Base-by-base conservation (phyloP, 2,329 filamentous ascomycete species). In the Diaporthe sp. region DNA sequence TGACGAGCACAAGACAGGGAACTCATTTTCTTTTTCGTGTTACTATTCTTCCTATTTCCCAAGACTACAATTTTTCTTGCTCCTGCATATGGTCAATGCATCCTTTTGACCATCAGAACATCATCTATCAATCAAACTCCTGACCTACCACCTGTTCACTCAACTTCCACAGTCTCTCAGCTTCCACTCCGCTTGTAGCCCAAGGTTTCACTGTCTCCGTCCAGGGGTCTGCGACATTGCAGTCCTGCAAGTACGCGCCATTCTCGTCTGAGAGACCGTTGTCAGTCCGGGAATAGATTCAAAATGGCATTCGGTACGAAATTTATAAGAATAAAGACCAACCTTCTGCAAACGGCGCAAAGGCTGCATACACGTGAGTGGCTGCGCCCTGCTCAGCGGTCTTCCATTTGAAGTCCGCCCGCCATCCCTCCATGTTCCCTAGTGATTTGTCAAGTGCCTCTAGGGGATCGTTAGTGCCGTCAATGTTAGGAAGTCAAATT, bases 121-220 rank as follows among this genome's bases (percentile, higher is more conserved):
- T 47, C 15, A 47, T 19, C 3, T 4, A 47, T 47, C 42, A 57
- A 7, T 69, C 70, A n/a, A 77, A 72, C 42, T 64, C 68, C 66
- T 74, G 47, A 5, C 72, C 72, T 10, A 74, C 64, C 22, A 74
- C 30, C 40, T 77, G 54, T 28, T 67, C 68, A 38, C 83, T 85
- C 68, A 84, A 72, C 69, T 80, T 81, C 86, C 86, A 88, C 40
- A 88, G 76, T 77, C 77, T 82, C 60, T 79, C 78, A 78, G 85
- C 85, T n/a, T 79, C 81, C 61, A 82, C 80, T 71, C 80, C 78
- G 75, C 86, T 82, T 13, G 57, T 71, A 1, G 45, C 67, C 64
- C 66, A 74, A 13, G 57, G 40, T 19, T 25, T 64, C 9, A 70
- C 61, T 13, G 55, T 70, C n/a, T 68, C 55, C 2, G 30, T 17